Evolutionary conservation across 169 alveolate genomes (phyloP), one percentile per base, ranked within the genome.

Genomic region (Ichthyophthirius multifiliis): DNA sequence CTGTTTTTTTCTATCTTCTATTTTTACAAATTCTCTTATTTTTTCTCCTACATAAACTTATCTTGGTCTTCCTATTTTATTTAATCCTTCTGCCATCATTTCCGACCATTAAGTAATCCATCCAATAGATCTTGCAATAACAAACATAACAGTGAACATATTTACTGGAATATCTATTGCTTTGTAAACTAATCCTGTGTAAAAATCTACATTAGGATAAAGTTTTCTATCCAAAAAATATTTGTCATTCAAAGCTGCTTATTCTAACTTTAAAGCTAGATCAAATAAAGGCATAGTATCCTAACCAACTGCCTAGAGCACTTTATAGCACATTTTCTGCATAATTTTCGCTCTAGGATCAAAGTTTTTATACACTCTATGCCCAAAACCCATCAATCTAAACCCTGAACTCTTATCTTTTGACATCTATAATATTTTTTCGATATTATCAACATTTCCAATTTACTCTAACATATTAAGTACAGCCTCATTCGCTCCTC

Each of bases 151-250:
- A 12, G 97, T 94, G 74, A 93, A 94, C 94, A 93, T 88, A 37
- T 86, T 87, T 10, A 85, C 71, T 4, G 97, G 97, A 23, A 96
- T 91, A 37, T 94, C 94, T 63, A 96, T 43, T 3, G 97, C 97
- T 83, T 89, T 80, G 27, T 88, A 90, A 0, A 96, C 94, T 30
- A 96, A 80, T 4, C 98, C 98, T 5, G 97, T 87, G 73, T 95
- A 96, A 82, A 92, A 95, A 85, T 96, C 99, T 13, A 95, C 98
- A 86, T 96, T 96, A 12, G 99, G 98, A 86, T 95, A 96, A n/a
- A 96, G 87, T 65, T 93, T 94, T 44, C 98, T 84, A 39, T 82
- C 55, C 1, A 85, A 79, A 83, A 96, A 96, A 84, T 96, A 96
- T 10, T 89, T 91, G 67, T 96, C 98, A 30, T 62, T 37, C 12